Conservation (phyloP, 2,329 filamentous ascomycete species). For the Beauveria brongniartii region DNA sequence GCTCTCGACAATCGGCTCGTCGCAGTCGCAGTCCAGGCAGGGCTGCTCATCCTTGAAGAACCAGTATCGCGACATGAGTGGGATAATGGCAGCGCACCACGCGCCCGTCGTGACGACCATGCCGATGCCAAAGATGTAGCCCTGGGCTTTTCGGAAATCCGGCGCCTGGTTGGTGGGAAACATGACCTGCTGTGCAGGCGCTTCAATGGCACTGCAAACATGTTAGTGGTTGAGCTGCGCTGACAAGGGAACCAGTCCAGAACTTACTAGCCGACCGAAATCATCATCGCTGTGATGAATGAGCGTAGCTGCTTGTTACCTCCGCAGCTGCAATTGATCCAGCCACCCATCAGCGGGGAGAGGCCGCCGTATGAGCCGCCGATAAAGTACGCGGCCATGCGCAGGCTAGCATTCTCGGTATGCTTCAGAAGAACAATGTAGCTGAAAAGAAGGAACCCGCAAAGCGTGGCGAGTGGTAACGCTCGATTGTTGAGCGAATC, state of each 20-base stretch:
- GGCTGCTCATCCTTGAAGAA: background rate
- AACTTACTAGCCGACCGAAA: conserved; percentile 13
- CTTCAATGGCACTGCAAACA: conserved; percentile 3
- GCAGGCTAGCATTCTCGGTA: background rate
- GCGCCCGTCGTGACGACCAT: conserved; percentile 9
- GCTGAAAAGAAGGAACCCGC: conserved; percentile 1
- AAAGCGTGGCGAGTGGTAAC: conserved; percentile 2
- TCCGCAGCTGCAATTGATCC: conserved; percentile 11
- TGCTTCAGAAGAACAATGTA: conserved; percentile 8
- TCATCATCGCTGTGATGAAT: conserved; percentile 11
- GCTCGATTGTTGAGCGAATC: conserved; percentile 11
- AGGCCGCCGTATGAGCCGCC: conserved; percentile 7
- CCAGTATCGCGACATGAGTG: conserved; percentile 7
- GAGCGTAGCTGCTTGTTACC: conserved; percentile 12
- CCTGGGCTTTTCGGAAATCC: conserved; percentile 2
- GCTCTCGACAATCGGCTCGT: background rate
- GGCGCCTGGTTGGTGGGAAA: conserved; percentile 10
- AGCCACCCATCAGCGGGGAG: conserved; percentile 9
- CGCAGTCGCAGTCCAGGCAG: conserved; percentile 1
- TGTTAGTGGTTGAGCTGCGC: background rate
- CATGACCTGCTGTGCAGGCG: conserved; percentile 10
- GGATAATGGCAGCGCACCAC: conserved; percentile 8
- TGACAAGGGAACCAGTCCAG: background rate
- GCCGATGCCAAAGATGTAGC: conserved; percentile 7
- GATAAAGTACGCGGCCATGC: conserved; percentile 12